Base-by-base conservation (phyloP, 768 basidiomycete species). In the Collybia mongolica region DNA sequence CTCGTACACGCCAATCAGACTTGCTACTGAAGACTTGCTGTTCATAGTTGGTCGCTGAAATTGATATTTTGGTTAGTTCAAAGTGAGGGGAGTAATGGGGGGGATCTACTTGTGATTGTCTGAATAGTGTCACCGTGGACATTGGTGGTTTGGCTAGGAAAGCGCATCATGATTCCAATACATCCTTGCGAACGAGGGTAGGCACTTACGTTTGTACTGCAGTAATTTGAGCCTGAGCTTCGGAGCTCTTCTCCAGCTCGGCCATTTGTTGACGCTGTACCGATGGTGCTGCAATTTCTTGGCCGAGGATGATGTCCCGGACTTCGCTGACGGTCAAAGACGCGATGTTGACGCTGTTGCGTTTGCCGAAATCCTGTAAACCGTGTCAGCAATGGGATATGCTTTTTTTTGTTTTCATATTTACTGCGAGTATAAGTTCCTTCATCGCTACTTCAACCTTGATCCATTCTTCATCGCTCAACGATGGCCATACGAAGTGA, bases 221-320 rank as follows among this genome's bases (percentile, higher is more conserved):
- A 2, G 97, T 99, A 58, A 98, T 89, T 67, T 98, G 96, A 42
- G 83, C 82, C 55, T 93, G 92, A 0, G 97, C 94, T 65, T 97
- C 96, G 5, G 90, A 82, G 52, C 90, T 89, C 77, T 98, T 98
- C 70, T 99, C 97, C 46, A 99, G 74, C 66, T 98, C 97, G 15
- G 96, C 97, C 94, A 98, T 97, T 70, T 99, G 97, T 69, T 98
- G 97, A 43, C 97, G 86, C 66, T 99, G 97, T 2, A 90, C 88
- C 3, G 92, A 95, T 0, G 93, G 93, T 4, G 93, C 93, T 35
- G 89, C 92, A 52, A 99, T 99, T 70, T 98, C 97, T 76, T 98
- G 97, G 60, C 97, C 97, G 36, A 99, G 81, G 58, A 99, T 99
- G 70, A 99, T 93, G 67, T 99, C 97, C 49, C 97, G 83, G 52